Conservation (phyloP, 2,329 filamentous ascomycete genomes). For the Albifimbria verrucaria region DNA sequence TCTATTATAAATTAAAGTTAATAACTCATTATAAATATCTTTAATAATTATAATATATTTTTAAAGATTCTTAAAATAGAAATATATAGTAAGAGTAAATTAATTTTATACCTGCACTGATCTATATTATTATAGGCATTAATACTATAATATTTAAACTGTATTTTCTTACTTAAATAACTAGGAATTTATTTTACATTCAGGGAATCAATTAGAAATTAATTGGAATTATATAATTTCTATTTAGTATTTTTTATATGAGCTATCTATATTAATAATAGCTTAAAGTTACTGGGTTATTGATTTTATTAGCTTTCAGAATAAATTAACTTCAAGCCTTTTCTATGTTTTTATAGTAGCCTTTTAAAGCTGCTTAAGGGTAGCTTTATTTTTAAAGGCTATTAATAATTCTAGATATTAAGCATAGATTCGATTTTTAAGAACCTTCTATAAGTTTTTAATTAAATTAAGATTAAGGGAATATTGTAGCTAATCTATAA, state of each 20-base stretch:
- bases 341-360: too few relatives aligned
- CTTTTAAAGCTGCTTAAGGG: too few relatives aligned
- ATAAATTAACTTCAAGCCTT: too few relatives aligned
- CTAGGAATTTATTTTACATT: background rate
- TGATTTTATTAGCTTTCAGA: too few relatives aligned
- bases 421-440: background rate
- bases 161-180: background rate
- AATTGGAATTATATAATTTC: background rate
- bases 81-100: background rate
- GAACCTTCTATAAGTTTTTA: constrained; percentile 5
- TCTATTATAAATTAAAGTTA: background rate
- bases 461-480: background rate
- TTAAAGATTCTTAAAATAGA: background rate
- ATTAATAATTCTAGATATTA: too few relatives aligned
- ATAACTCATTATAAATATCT: too few relatives aligned
- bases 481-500: too few relatives aligned
- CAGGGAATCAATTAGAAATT: background rate
- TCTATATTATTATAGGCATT: background rate
- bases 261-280: too few relatives aligned
- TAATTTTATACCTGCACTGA: too few relatives aligned
- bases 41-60: too few relatives aligned
- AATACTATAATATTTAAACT: background rate
- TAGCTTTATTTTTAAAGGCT: too few relatives aligned
- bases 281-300: too few relatives aligned
- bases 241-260: background rate